Evolutionary conservation across 2,329 filamentous ascomycete genomes (phyloP), one percentile per base, ranked within the genome.

Genomic region (Helminthosporium solani): DNA sequence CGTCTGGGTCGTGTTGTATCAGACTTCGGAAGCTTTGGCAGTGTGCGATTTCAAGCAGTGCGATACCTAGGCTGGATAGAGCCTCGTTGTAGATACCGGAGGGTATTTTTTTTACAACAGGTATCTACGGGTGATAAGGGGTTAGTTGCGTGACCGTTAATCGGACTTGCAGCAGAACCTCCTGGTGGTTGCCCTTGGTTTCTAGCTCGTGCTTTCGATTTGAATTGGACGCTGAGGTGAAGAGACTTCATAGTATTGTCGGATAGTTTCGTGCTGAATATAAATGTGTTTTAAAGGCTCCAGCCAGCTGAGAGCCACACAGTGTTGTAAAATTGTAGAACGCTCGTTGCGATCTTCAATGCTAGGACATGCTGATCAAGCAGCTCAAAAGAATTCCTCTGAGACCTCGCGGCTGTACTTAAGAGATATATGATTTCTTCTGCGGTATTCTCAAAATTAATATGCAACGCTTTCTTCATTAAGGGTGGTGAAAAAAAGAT

Each of bases 21-120:
- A 50, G 25, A 5, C 12, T 40, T 14, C 35, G 33, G 25, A 50
- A 38, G 16, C 44, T 33, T 19, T 45, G 12, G 36, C 44, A 47
- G 27, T 51, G 44, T 19, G 44, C 40, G 19, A 47, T 44, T 39
- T 51, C 48, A 2, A 47, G 40, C 18, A 51, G 33, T 12, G 42
- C 44, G 11, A 51, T 38, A 7, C 41, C 48, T 7, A 47, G 36
- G 16, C 39, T 40, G 40, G 47, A 51, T 7, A 51, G 33, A 5
- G 44, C 45, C 21, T 41, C 39, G 27, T 51, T 51, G 31, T 47
- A 44, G 12, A 47, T 28, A 16, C 31, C 37, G 21, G 36, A n/a
- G 36, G 20, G 16, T 16, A 14, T 18, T 18, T 7, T 15, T 5
- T 19, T 11, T 20, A 12, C 33, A 35, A 15, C 8, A 18, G 8